A percentile compares a stretch with the other conserved stretches of the same genome.
Evolutionary conservation across 2,329 filamentous ascomycete species (phyloP).

Genomic region (Xylaria multiplex): DNA sequence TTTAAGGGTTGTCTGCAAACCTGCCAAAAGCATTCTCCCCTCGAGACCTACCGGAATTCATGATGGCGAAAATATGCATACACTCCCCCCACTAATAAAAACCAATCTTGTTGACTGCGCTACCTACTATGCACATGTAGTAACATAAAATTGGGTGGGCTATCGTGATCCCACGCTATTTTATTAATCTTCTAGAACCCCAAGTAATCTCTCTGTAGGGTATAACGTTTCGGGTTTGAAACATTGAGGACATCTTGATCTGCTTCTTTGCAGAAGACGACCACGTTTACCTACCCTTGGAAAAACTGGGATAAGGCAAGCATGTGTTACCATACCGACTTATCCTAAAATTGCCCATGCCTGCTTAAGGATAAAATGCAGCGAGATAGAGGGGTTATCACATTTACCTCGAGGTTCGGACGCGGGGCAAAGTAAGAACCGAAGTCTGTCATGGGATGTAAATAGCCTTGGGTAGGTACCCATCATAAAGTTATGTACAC

Average conservation of each 20-base stretch:
- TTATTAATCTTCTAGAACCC: conserved; percentile 20
- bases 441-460: too few species aligned
- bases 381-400: conserved; percentile 25
- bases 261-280: neutral
- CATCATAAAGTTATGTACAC: neutral
- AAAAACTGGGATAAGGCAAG: neutral
- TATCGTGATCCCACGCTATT: conserved; percentile 20
- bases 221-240: neutral
- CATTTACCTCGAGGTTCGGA: neutral
- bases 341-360: neutral
- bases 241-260: neutral
- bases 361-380: neutral
- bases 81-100: neutral
- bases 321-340: too few species aligned
- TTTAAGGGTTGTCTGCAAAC: too few species aligned
- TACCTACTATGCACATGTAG: neutral
- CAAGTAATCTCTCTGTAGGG: conserved; percentile 12
- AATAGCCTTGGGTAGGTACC: neutral
- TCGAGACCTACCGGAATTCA: neutral
- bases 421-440: conserved; percentile 24
- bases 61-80: neutral
- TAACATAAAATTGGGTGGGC: conserved; percentile 23
- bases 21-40: neutral
- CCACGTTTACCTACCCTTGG: conserved; percentile 3
- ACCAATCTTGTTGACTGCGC: conserved; percentile 3